A percentile compares a stretch with the other conserved stretches of the same genome.
Evolutionary conservation across 176 grass and related monocot genomes (phyloP).

Genomic region (Chrysopogon serrulatus): DNA sequence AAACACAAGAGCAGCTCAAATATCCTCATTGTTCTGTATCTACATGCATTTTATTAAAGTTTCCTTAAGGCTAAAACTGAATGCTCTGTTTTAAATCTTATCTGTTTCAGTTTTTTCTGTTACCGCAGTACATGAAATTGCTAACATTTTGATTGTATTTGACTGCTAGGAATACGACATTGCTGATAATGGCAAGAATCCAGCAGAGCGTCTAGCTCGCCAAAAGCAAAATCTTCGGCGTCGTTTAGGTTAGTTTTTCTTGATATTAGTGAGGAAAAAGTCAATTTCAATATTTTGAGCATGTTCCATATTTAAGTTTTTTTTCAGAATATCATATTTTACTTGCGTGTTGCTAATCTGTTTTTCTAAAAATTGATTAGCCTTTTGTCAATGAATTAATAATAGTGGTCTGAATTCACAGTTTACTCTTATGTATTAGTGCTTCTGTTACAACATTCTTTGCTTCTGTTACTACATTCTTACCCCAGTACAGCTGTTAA

Average conservation of each 20-base stretch:
- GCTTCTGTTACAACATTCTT: not conserved
- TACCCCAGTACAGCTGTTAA: not conserved
- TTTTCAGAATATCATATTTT: not conserved
- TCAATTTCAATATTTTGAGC: not conserved
- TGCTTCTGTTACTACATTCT: not conserved
- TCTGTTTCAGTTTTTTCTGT: not conserved
- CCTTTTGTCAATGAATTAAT: not conserved
- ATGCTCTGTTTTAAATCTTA: not conserved
- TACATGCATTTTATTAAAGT: constrained; percentile 4
- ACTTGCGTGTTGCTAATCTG: not conserved
- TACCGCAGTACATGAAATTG: not conserved
- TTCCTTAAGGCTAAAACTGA: constrained; percentile 9
- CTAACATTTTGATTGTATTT: constrained; percentile 7
- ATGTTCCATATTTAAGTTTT: constrained; percentile 13
- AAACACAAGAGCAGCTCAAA: constrained; percentile 15
- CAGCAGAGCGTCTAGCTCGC: constrained; percentile 81
- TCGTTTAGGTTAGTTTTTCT: constrained; percentile 76
- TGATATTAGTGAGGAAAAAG: not conserved
- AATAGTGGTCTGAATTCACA: not conserved
- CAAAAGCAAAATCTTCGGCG: constrained; percentile 96
- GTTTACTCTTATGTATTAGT: not conserved
- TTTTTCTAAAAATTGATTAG: not conserved
- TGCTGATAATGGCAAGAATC: constrained; percentile 75
- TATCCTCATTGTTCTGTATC: constrained; percentile 19
- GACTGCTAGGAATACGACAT: constrained; percentile 89